phyloP scores from a whole-genome alignment of 768 basidiomycete species.

The Psilocybe cyanescens region DNA sequence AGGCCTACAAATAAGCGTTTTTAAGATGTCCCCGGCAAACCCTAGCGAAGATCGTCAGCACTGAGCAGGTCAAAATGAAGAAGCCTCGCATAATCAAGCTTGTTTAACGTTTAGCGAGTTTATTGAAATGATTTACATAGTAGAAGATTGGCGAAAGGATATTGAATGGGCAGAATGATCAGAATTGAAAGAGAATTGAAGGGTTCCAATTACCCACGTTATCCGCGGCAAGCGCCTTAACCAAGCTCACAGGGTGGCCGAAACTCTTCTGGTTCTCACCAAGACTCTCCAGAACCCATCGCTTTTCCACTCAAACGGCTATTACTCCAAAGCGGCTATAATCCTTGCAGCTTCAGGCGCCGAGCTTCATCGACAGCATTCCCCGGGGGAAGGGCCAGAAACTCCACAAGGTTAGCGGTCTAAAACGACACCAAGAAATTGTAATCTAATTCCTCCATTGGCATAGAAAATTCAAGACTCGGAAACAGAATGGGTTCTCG shows the following conservation, averaged over 20 bases:
- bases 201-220: neutral
- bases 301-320: neutral
- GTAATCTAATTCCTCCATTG: neutral
- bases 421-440: neutral
- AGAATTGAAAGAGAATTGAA: neutral
- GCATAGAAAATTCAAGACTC: too few species aligned
- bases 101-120: neutral
- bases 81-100: neutral
- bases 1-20: too few species aligned
- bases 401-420: neutral
- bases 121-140: neutral
- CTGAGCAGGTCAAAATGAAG: neutral
- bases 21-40: too few species aligned
- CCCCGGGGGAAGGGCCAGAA: neutral
- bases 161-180: neutral
- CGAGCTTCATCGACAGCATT: neutral
- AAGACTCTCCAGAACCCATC: neutral
- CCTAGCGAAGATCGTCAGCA: too few species aligned
- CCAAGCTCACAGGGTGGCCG: neutral
- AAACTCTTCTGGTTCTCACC: slow-evolving; percentile 3
- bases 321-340: neutral
- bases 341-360: neutral
- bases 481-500: slow-evolving; percentile 7
- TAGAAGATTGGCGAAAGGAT: neutral
- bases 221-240: neutral